Conservation (phyloP, 768 basidiomycete genomes). For the Podaxis mareebaensis region DNA sequence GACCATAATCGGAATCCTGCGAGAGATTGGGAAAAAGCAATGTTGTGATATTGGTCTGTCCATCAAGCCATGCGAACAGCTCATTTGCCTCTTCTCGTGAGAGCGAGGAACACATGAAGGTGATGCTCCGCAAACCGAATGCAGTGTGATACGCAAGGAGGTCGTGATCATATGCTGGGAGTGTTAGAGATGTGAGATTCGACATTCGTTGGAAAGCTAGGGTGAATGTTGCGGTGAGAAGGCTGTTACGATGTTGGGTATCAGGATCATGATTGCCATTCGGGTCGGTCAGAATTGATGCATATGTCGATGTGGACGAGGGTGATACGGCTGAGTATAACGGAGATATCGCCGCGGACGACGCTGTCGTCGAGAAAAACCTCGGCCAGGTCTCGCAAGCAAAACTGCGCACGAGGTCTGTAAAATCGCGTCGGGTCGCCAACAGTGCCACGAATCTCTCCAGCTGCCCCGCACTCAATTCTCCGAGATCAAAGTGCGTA, state of each 20-base stretch:
- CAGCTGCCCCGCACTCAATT: slow-evolving; percentile 28
- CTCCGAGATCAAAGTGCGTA: slow-evolving; percentile 33
- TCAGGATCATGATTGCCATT: slow-evolving; percentile 16
- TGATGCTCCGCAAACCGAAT: slow-evolving; percentile 41
- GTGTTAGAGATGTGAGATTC: slow-evolving; percentile 37
- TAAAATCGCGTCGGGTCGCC: slow-evolving; percentile 38
- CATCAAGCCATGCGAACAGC: slow-evolving; percentile 43
- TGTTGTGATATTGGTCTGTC: slow-evolving; percentile 39
- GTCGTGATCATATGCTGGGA: slow-evolving; percentile 43
- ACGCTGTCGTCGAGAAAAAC: slow-evolving; percentile 29
- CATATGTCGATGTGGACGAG: neutral
- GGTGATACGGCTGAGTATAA: neutral
- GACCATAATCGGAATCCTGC: slow-evolving; percentile 23
- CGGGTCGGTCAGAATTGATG: neutral
- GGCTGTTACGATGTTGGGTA: slow-evolving; percentile 27
- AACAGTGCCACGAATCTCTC: slow-evolving; percentile 38
- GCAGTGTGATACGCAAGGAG: slow-evolving; percentile 44
- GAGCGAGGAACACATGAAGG: slow-evolving; percentile 35
- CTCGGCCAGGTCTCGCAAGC: slow-evolving; percentile 44
- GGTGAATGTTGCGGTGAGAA: slow-evolving; percentile 42
- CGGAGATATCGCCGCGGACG: neutral
- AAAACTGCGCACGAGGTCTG: slow-evolving; percentile 40
- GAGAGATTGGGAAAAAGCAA: slow-evolving; percentile 42
- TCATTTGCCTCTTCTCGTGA: slow-evolving; percentile 31
- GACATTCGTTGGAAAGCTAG: slow-evolving; percentile 48